Percentiles rank a stretch among this genome's conserved stretches.
These are phyloP conservation scores for Begonia masoniana DNA, from an alignment of 306 rosid species.

Conservation along the genomic window DNA sequence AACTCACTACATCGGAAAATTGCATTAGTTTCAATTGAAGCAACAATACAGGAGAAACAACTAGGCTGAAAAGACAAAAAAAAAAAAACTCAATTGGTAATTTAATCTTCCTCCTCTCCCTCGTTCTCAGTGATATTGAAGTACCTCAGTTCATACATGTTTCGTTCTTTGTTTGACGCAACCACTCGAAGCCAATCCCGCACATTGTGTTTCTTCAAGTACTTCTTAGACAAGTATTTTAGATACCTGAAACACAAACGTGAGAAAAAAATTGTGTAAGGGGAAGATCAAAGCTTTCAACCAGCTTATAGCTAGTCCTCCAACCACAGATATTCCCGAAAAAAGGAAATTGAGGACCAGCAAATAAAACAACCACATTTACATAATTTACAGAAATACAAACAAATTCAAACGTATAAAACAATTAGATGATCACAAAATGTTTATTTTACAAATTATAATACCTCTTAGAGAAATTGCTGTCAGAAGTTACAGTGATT, in stretches of 20 bases:
- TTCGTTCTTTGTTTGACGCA: constrained; percentile 48
- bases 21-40: background rate
- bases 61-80: background rate
- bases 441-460: no score
- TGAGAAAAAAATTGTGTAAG: no score
- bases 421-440: no score
- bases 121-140: constrained; percentile 56
- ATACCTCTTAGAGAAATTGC: constrained; percentile 70
- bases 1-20: background rate
- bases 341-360: no score
- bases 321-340: no score
- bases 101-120: constrained; percentile 45
- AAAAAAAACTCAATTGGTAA: background rate
- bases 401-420: no score
- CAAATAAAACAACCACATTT: no score
- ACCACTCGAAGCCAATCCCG: constrained; percentile 57
- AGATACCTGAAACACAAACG: constrained; percentile 22
- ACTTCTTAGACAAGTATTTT: constrained; percentile 46
- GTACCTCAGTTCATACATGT: constrained; percentile 46
- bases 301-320: no score
- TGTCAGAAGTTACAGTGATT: constrained; percentile 62
- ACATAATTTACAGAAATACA: no score
- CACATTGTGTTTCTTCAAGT: constrained; percentile 45
- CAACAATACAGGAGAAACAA: background rate
- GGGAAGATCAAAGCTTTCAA: no score